Evolutionary conservation across 1,139 yeast species (phyloP).

Genomic region (Lodderomyces elongisporus): DNA sequence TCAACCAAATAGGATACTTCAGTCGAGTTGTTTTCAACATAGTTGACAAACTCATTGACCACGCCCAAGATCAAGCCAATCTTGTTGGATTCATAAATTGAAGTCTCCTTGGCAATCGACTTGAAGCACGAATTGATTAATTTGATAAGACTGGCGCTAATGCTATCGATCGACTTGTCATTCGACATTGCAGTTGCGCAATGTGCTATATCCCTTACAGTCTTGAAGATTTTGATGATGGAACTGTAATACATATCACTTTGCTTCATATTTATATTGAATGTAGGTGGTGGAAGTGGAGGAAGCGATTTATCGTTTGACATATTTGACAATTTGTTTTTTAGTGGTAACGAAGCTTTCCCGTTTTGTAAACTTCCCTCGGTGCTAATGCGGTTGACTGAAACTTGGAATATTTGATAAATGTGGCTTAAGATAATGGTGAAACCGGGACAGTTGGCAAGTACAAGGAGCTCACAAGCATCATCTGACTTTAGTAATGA

Average conservation of each 20-base stretch:
- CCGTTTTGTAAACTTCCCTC: conserved; percentile 1
- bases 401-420: conserved; percentile 31
- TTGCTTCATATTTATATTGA: conserved; percentile 14
- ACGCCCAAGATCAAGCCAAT: conserved; percentile 44
- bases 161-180: conserved; percentile 10
- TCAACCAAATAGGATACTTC: conserved; percentile 29
- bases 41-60: conserved; percentile 42
- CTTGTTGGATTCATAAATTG: conserved; percentile 42
- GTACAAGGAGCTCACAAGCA: conserved; percentile 4
- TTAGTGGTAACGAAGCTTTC: conserved; percentile 1
- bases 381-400: conserved; percentile 28
- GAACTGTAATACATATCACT: conserved; percentile 35
- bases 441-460: conserved; percentile 32
- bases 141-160: conserved; percentile 16
- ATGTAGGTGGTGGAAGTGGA: conserved; percentile 10
- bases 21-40: conserved; percentile 22
- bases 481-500: conserved; percentile 6
- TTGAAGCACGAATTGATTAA: conserved; percentile 30
- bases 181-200: conserved; percentile 13
- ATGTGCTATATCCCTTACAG: conserved; percentile 42
- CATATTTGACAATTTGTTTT: not conserved
- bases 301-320: conserved; percentile 1
- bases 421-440: conserved; percentile 34
- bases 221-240: conserved; percentile 38
- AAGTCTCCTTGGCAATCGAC: conserved; percentile 35